Percentiles rank a stretch among this genome's conserved stretches.
These are phyloP conservation scores for Wickerhamiella bombiphila DNA, from an alignment of 805 yeast species.

Conservation along the genomic window DNA sequence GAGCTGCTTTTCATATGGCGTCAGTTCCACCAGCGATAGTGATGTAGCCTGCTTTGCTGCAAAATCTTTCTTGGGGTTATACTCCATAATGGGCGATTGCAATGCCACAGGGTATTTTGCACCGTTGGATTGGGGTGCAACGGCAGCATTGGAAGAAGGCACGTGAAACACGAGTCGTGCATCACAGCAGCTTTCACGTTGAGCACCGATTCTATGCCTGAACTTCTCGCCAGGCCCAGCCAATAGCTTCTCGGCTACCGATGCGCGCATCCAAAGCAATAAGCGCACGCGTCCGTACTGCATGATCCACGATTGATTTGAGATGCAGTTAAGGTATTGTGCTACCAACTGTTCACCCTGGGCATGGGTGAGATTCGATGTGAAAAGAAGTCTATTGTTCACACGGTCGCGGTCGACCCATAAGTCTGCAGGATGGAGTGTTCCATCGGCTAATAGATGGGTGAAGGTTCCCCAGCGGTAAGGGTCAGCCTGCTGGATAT, in stretches of 20 bases:
- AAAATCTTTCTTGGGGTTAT: slow-evolving; percentile 7
- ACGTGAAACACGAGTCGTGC: slow-evolving; percentile 24
- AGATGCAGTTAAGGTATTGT: slow-evolving; percentile 61
- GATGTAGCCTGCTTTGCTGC: slow-evolving; percentile 21
- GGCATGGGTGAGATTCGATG: slow-evolving; percentile 42
- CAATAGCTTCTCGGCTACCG: slow-evolving; percentile 46
- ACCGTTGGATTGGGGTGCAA: background rate
- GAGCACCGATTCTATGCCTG: slow-evolving; percentile 50
- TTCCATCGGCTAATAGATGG: slow-evolving; percentile 31
- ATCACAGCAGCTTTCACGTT: slow-evolving; percentile 50
- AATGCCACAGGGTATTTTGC: slow-evolving; percentile 10
- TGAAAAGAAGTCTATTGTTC: slow-evolving; percentile 40
- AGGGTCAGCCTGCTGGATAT: slow-evolving; percentile 35
- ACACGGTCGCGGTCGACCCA: slow-evolving; percentile 25
- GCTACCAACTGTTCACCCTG: slow-evolving; percentile 55
- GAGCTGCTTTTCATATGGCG: slow-evolving; percentile 31
- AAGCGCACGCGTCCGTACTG: slow-evolving; percentile 59
- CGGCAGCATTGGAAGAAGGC: slow-evolving; percentile 19
- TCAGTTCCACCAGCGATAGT: slow-evolving; percentile 39
- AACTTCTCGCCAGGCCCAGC: slow-evolving; percentile 37
- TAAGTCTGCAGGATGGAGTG: slow-evolving; percentile 28
- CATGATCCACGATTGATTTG: slow-evolving; percentile 59
- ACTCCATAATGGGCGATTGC: slow-evolving; percentile 8
- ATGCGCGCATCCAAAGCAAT: slow-evolving; percentile 51
- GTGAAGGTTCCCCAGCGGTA: slow-evolving; percentile 53